Base-by-base conservation (phyloP, 108 stramenopile species). In the Bacterosira constricta region DNA sequence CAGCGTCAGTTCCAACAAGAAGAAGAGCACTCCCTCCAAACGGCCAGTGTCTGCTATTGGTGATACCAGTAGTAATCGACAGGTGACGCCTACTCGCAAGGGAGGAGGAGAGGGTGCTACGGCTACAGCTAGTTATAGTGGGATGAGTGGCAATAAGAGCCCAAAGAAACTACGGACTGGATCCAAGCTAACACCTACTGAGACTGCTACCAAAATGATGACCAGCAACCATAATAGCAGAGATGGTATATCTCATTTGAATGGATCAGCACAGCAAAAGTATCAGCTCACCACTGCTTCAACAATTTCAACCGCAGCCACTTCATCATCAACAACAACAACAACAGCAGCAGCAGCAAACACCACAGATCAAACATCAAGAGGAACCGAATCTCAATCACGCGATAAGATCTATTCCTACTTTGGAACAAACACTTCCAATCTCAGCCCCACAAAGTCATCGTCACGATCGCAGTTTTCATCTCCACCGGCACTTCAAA, bases 21-120 rank as follows among this genome's bases (percentile, higher is more conserved):
- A 79, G 57, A 79, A 79, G 69, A 65, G 63, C 47, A 79, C 77
- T 10, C 77, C 77, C 41, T 69, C 57, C 34, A 71, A 71, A 69
- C 63, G 66, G 6, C 69, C 77, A 0, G 62, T 46, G 21, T 79
- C 77, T 29, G 69, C 77, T 31, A 79, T 71, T 27, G 55, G 64
- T 51, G 56, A 37, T 15, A 15, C 49, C 4, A 30, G 32, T 27
- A 17, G 23, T 20, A 18, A 29, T n/a, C 1, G 50, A 36, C 21
- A 32, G 51, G 9, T 13, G 46, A 2, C 41, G 49, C 13, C 2
- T 23, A 26, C 51, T 13, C 1, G 0, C 26, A 21, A n/a, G 9
- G 49, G 49, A 50, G 17, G 10, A n/a, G 13, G 27, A 11, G 9
- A 13, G 26, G 7, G 27, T n/a, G n/a, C n/a, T n/a, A n/a, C n/a